Evolutionary conservation across 441 rosid genomes (phyloP), one percentile per base, ranked within the genome.

Genomic region (Brassica hybrid): DNA sequence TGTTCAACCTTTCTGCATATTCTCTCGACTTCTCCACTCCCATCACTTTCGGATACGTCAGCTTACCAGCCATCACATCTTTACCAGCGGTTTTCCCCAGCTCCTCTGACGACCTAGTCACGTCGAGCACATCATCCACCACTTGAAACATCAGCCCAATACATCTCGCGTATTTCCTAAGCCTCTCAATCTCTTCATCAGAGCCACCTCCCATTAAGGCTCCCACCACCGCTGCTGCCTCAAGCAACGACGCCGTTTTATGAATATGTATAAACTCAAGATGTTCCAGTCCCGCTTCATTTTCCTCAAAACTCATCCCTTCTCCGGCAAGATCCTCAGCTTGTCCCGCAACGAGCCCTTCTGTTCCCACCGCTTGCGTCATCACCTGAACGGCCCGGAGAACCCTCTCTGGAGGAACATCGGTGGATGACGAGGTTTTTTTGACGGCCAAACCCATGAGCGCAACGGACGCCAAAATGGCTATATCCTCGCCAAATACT

Each of bases 91-190:
- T 85, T 57, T 83, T 85, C 19, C 86, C 88, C 13, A 85, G n/a
- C 30, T 82, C 86, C 1, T 75, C 36, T 1, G 87, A 81, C 4
- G 86, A 67, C 66, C 74, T 81, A 0, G 88, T 83, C 68, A 83
- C 90, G 48, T 87, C 90, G 1, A 87, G 12, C 6, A 87, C 82
- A 25, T 85, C 90, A 41, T 85, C 86, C 66, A 85, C 85, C 10
- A 88, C 86, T n/a, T 86, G 91, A 79, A 79, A 86, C 70, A 84
- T 59, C 21, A 86, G 54, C 16, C 89, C 89, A 1, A 82, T 67
- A 54, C 81, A 58, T 69, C 86, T 80, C 0, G 87, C 89, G 6
- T 72, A 84, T 10, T 69, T 80, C 70, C 86, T 63, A 58, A 88
- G 72, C 14, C 58, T 83, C 68, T 84, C 88, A 0, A 86, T 76